Percentiles rank a stretch among this genome's conserved stretches.
Conservation (phyloP, 2,329 filamentous ascomycete species). For the Botrytis porri region DNA sequence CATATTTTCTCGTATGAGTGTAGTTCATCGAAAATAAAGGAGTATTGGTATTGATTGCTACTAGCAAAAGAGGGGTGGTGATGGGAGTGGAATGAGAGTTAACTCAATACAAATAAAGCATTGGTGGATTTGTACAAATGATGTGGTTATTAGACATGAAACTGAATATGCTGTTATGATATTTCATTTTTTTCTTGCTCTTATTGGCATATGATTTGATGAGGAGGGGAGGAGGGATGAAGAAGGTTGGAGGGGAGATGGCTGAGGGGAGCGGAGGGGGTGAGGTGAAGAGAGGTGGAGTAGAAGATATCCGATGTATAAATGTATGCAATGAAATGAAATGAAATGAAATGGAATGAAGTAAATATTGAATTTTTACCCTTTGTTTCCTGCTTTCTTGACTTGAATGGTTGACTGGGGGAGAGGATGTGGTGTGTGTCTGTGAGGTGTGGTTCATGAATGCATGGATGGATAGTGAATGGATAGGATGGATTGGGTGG, state of each 20-base stretch:
- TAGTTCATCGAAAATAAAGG: not conserved
- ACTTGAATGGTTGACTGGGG: too few species aligned
- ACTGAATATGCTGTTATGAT: not conserved
- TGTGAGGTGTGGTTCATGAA: too few species aligned
- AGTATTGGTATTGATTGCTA: not conserved
- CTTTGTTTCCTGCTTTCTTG: not conserved
- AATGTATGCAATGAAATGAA: not conserved
- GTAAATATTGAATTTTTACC: not conserved
- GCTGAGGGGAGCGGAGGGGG: too few species aligned
- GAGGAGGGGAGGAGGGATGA: too few species aligned
- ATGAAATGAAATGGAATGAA: not conserved
- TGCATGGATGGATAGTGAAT: too few species aligned
- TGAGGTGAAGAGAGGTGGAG: not conserved
- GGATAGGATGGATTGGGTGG: too few species aligned
- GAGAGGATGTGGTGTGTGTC: too few species aligned
- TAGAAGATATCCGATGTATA: not conserved
- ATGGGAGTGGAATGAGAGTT: not conserved
- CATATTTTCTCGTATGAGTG: not conserved
- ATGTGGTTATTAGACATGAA: conserved; percentile 12
- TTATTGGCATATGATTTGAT: conserved; percentile 9
- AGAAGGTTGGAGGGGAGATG: too few species aligned
- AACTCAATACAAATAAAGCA: not conserved
- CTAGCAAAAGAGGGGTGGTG: not conserved
- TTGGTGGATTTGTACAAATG: not conserved
- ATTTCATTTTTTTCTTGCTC: not conserved